phyloP scores from a whole-genome alignment of 345 rosid species.

The Murraya paniculata region DNA sequence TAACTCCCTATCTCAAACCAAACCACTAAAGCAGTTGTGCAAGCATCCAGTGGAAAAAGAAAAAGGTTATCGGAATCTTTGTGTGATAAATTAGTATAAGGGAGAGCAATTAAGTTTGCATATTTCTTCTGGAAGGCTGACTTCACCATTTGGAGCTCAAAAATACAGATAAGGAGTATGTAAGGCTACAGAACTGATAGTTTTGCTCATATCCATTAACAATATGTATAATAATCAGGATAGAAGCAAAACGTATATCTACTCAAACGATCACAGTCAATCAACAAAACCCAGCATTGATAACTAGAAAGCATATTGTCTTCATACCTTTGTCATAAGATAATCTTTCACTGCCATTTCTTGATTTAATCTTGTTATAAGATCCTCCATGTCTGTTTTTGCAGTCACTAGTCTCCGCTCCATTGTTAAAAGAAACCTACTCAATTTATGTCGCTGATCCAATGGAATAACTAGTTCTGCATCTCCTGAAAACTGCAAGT shows the following conservation, averaged over 20 bases:
- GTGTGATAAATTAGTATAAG: background rate
- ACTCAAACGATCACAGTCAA: background rate
- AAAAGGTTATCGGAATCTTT: background rate
- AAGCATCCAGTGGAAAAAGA: background rate
- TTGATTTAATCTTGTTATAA: slow-evolving; percentile 83
- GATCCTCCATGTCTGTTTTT: slow-evolving; percentile 98
- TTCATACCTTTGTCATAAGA: slow-evolving; percentile 82
- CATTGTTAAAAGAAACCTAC: slow-evolving; percentile 68
- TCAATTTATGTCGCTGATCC: slow-evolving; percentile 82
- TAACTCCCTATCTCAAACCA: background rate
- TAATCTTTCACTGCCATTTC: slow-evolving; percentile 86
- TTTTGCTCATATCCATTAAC: background rate
- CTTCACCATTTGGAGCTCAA: background rate
- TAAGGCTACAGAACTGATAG: background rate
- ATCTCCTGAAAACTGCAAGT: slow-evolving; percentile 43
- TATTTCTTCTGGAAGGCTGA: background rate
- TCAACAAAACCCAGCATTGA: background rate
- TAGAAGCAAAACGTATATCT: background rate
- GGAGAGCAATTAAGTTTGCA: background rate
- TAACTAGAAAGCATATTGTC: slow-evolving; percentile 8
- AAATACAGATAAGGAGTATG: background rate
- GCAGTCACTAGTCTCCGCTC: slow-evolving; percentile 76
- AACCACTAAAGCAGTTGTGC: background rate
- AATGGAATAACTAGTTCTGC: slow-evolving; percentile 69
- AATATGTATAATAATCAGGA: background rate